Base-by-base conservation (phyloP, 306 rosid species). In the Echinosophora koreensis region DNA sequence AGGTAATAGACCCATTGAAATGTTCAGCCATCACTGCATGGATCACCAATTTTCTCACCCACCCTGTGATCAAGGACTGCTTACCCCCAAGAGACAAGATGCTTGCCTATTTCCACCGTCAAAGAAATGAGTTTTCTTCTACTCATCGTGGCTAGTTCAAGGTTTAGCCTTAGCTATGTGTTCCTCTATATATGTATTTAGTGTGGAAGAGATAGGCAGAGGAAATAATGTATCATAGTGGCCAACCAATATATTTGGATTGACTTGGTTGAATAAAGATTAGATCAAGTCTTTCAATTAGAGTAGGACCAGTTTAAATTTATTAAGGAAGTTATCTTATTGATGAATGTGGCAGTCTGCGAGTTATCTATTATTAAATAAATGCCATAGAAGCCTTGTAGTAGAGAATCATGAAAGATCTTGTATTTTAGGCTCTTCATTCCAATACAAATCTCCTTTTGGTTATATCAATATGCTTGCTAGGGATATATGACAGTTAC, bases 31-130 rank as follows among this genome's bases (percentile, higher is more conserved):
- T 28, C 17, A 37, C 9, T 70, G 81, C 79, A 42, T 86, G 92
- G 89, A 75, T 64, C 17, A 22, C 60, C 38, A 80, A 78, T 15
- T 77, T 86, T 46, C 78, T 61, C 14, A 71, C 32, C 56, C 88
- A 86, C 46, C 83, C 84, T 56, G 27, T 80, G 16, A 84, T 88
- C 46, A 86, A 84, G 64, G 79, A 84, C 49, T 47, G 11, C 46
- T 66, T 88, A 44, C 88, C 92, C 66, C 88, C 81, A 5, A 73
- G 84, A 57, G 83, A 88, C 52, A 18, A 80, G 46, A 71, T 80
- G 84, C 46, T 82, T 67, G 69, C 4, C 82, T 88, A 84, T 71
- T 84, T 42, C 78, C 65, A 74, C 4, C 5, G 22, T 62, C 81
- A 74, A 65, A 83, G 37, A 61, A 3, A 69, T 60, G 22, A 27